Conservation (phyloP, 768 basidiomycete genomes). For the Lentinula boryana region DNA sequence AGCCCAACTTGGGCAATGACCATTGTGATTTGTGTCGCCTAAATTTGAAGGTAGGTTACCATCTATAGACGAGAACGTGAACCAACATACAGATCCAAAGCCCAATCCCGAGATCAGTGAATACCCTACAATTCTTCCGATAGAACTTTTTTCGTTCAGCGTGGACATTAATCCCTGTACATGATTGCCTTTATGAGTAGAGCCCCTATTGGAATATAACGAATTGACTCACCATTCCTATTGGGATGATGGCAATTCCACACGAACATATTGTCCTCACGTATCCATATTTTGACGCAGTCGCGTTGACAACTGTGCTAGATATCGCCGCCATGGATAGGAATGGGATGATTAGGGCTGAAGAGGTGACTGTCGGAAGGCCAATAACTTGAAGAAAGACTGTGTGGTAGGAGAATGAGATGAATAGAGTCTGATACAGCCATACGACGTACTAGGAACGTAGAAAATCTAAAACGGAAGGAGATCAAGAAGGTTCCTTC, state of each 20-base stretch:
- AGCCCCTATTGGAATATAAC: background rate
- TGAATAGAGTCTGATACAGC: background rate
- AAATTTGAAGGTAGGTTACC: background rate
- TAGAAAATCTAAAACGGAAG: slow-evolving; percentile 16
- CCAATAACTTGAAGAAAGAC: slow-evolving; percentile 20
- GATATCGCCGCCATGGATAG: slow-evolving; percentile 14
- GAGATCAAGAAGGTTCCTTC: background rate
- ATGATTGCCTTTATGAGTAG: background rate
- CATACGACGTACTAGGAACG: slow-evolving; percentile 12
- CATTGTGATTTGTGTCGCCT: slow-evolving; percentile 18
- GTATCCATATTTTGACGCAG: slow-evolving; percentile 11
- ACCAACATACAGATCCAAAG: slow-evolving; percentile 16
- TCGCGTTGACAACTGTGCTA: slow-evolving; percentile 13
- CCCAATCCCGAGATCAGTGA: slow-evolving; percentile 16
- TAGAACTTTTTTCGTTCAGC: slow-evolving; percentile 15
- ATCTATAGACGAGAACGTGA: background rate
- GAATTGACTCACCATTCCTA: slow-evolving; percentile 14
- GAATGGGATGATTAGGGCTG: slow-evolving; percentile 18
- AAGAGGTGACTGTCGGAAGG: slow-evolving; percentile 13
- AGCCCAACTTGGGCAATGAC: slow-evolving; percentile 19
- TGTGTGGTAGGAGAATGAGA: slow-evolving; percentile 1
- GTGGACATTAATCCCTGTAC: slow-evolving; percentile 18
- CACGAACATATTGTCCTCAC: slow-evolving; percentile 9
- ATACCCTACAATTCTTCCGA: slow-evolving; percentile 17
- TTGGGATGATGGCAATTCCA: slow-evolving; percentile 13